Evolutionary conservation across 371 early-diverging fungal species (phyloP).

Genomic region (Dichotomocladium elegans): DNA sequence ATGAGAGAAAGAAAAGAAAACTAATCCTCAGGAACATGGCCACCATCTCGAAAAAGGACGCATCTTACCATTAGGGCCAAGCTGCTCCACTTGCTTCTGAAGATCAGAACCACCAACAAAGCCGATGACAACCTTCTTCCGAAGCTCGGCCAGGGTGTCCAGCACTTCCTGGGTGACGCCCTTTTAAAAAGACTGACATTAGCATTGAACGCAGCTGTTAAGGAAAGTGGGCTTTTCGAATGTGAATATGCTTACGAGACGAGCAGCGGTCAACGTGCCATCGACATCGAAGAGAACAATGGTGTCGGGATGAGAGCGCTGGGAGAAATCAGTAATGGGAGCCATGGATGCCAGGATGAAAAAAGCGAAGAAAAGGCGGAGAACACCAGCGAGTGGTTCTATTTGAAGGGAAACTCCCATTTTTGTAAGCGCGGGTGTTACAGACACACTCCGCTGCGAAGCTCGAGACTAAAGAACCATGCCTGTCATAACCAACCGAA

Average conservation of each 20-base stretch:
- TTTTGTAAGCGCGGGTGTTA: too few relatives aligned
- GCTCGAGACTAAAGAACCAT: too few relatives aligned
- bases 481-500: too few relatives aligned
- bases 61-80: slow-evolving; percentile 81
- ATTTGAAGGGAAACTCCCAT: too few relatives aligned
- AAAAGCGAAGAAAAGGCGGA: not conserved
- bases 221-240: not conserved
- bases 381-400: too few relatives aligned
- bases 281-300: slow-evolving; percentile 99
- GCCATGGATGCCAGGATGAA: slow-evolving; percentile 17
- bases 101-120: slow-evolving; percentile 99
- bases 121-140: slow-evolving; percentile 91
- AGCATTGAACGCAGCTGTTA: not conserved
- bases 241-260: slow-evolving; percentile 58
- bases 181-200: slow-evolving; percentile 20
- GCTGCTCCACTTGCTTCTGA: slow-evolving; percentile 97
- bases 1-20: too few relatives aligned
- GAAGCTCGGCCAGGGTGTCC: slow-evolving; percentile 74
- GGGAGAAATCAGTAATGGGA: slow-evolving; percentile 29
- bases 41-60: too few relatives aligned
- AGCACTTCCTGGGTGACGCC: slow-evolving; percentile 76
- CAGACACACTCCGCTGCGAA: too few relatives aligned
- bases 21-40: too few relatives aligned
- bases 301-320: slow-evolving; percentile 75
- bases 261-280: slow-evolving; percentile 98